Evolutionary conservation across 805 yeast species (phyloP), one percentile per base, ranked within the genome.

Genomic region (Nakazawaea peltata): DNA sequence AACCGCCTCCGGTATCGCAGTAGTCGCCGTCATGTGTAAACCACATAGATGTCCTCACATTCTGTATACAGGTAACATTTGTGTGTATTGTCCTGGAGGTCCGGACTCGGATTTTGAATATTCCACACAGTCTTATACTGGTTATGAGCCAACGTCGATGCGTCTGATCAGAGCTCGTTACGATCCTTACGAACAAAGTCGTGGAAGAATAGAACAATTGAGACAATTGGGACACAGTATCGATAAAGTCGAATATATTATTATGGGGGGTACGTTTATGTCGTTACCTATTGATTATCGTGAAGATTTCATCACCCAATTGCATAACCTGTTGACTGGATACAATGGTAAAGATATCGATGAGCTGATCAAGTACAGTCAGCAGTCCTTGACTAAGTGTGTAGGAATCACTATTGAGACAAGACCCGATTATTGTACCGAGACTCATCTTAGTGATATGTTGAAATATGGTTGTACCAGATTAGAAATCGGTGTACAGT

Each of bases 221-320:
- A 76, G 95, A 46, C 96, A 83, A 57, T 67, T 92, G 41, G 98
- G 98, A 11, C 98, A 92, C 53, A 81, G 94, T 1, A 90, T 92
- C 30, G 98, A 92, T 55, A 92, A 92, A 53, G 98, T 92, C 11
- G 98, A 92, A 57, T 92, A 92, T 54, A 92, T 92, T 44, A 80
- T 92, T 44, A 92, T 92, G 98, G 98, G 98, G 36, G 98, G 98
- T 44, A 92, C 98, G 0, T 92, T 92, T 57, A 92, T 92, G 98
- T 82, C 95, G 2, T 67, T 92, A 41, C 94, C 95, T 13, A 71
- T 75, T 34, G 90, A 82, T 34, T 92, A 92, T 59, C 69, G 98
- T 41, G 98, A 92, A 55, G 72, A 67, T 37, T 92, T 92, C 50
- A 88, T 92, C 41, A 73, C 87, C 12, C 87, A 84, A 49, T 62